A percentile compares a stretch with the other conserved stretches of the same genome.
These are phyloP conservation scores for Angomonas desouzai DNA, from an alignment of 208 protist species.

Conservation along the genomic window DNA sequence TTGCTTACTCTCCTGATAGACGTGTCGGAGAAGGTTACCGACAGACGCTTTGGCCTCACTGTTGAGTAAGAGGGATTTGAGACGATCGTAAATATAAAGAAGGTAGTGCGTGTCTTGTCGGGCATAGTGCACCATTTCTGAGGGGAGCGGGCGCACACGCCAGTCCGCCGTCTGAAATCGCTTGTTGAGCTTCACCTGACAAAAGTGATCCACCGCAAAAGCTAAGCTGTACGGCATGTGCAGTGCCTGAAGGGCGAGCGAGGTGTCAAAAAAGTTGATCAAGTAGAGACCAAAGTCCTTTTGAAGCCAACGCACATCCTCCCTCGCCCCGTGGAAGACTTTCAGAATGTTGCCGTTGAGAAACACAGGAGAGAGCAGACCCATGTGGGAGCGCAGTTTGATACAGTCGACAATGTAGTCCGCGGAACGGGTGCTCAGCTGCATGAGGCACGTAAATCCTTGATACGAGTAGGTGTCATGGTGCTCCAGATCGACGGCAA, in stretches of 20 bases:
- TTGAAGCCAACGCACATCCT: conserved; percentile 97
- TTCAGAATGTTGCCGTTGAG: conserved; percentile 93
- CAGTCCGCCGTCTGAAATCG: conserved; percentile 98
- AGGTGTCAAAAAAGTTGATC: conserved; percentile 98
- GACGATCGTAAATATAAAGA: conserved; percentile 95
- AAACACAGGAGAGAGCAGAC: conserved; percentile 87
- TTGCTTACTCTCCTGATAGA: conserved; percentile 73
- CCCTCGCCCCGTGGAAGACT: conserved; percentile 96
- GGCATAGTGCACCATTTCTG: conserved; percentile 97
- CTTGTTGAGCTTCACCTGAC: conserved; percentile 94
- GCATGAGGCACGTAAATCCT: conserved; percentile 98
- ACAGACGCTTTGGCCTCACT: conserved; percentile 68
- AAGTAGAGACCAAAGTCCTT: conserved; percentile 98
- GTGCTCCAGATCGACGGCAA: conserved; percentile 96
- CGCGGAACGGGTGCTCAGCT: conserved; percentile 93
- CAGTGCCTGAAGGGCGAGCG: conserved; percentile 93
- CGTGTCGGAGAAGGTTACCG: conserved; percentile 84
- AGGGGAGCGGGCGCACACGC: conserved; percentile 96
- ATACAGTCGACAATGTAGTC: conserved; percentile 98
- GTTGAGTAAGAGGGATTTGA: conserved; percentile 75
- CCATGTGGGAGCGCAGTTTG: conserved; percentile 86
- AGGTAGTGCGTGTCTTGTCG: conserved; percentile 98
- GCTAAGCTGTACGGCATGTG: conserved; percentile 90
- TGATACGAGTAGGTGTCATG: conserved; percentile 95
- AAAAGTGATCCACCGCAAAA: conserved; percentile 94